Conservation (phyloP, 306 rosid genomes). For the Cucumis cinereus region DNA sequence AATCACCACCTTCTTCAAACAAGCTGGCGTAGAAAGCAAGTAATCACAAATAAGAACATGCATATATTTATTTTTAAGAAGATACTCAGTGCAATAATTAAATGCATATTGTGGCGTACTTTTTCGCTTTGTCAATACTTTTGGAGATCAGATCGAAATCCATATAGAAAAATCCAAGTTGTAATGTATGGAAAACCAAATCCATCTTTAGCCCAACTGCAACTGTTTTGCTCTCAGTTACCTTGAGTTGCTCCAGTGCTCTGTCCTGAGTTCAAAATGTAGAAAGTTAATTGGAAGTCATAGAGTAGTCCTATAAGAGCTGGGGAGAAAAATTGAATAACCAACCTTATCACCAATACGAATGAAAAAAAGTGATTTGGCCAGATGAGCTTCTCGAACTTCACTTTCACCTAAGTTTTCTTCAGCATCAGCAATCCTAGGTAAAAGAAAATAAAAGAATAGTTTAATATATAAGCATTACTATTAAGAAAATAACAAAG, state of each 20-base stretch:
- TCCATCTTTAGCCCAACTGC: slow-evolving; percentile 99
- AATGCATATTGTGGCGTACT: slow-evolving; percentile 23
- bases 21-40: slow-evolving; percentile 39
- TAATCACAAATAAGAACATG: slow-evolving; percentile 14
- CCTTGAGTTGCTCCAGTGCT: slow-evolving; percentile 84
- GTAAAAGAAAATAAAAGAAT: slow-evolving; percentile 5
- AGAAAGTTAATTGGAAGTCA: slow-evolving; percentile 4
- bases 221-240: slow-evolving; percentile 90
- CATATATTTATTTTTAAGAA: not conserved
- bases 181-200: slow-evolving; percentile 75
- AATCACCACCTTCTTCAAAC: slow-evolving; percentile 99
- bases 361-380: slow-evolving; percentile 79
- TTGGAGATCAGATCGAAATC: slow-evolving; percentile 92
- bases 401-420: slow-evolving; percentile 98
- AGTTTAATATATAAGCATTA: not conserved
- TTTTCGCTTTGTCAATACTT: slow-evolving; percentile 93
- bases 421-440: slow-evolving; percentile 94
- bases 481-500: not conserved
- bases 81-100: not conserved
- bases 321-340: not conserved
- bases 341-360: slow-evolving; percentile 83
- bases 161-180: slow-evolving; percentile 90
- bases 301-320: not conserved
- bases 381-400: slow-evolving; percentile 97
- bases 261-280: slow-evolving; percentile 43